Evolutionary conservation across 352 stramenopile genomes (phyloP).

Genomic region (Phytophthora fragariae): DNA sequence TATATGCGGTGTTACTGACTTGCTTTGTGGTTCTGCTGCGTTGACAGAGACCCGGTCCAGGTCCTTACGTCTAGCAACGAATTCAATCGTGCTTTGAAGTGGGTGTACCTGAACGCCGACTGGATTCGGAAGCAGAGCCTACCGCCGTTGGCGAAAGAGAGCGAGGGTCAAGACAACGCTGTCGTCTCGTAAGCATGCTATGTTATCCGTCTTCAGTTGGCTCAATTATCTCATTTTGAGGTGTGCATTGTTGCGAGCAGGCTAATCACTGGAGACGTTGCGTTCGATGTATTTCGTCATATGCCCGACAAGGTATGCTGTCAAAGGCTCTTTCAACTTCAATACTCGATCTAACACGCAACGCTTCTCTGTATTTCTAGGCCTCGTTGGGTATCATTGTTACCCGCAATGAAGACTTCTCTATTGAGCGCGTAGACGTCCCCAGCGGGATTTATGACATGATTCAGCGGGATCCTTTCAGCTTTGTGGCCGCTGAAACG

Average conservation of each 20-base stretch:
- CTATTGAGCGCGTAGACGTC: slow-evolving; percentile 69
- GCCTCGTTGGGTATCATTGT: slow-evolving; percentile 68
- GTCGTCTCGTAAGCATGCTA: slow-evolving; percentile 51
- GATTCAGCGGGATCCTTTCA: slow-evolving; percentile 89
- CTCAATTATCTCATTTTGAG: not conserved
- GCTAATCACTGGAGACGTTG: slow-evolving; percentile 61
- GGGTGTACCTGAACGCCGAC: slow-evolving; percentile 87
- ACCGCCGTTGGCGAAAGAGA: slow-evolving; percentile 42
- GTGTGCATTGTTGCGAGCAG: slow-evolving; percentile 31
- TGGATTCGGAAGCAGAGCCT: slow-evolving; percentile 85
- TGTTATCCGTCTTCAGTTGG: slow-evolving; percentile 2
- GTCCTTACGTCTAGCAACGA: slow-evolving; percentile 72
- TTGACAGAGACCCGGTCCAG: slow-evolving; percentile 66
- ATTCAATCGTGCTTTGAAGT: slow-evolving; percentile 84
- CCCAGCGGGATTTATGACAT: slow-evolving; percentile 76
- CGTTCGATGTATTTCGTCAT: slow-evolving; percentile 87
- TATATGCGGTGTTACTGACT: slow-evolving; percentile 2
- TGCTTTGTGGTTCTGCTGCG: slow-evolving; percentile 8
- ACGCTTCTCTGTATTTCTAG: slow-evolving; percentile 16
- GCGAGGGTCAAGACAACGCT: slow-evolving; percentile 24
- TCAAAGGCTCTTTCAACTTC: slow-evolving; percentile 1
- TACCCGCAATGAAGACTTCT: slow-evolving; percentile 57
- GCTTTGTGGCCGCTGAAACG: slow-evolving; percentile 87
- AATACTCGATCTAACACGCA: not conserved
- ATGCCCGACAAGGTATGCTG: slow-evolving; percentile 82